Base-by-base conservation (phyloP, 495 filamentous ascomycete species). In the Talaromyces proteolyticus region DNA sequence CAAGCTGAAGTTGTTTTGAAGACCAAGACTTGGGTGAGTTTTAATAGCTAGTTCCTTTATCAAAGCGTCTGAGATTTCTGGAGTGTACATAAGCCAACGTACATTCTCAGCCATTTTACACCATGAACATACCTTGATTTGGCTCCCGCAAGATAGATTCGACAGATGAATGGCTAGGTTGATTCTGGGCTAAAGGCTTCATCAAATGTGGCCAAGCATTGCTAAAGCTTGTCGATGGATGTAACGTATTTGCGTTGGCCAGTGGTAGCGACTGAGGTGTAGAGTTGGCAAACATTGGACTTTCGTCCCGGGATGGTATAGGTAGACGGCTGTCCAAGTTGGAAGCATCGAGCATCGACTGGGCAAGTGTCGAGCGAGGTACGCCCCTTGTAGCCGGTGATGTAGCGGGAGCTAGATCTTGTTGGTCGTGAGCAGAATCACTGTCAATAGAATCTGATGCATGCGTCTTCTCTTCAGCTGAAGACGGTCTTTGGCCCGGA, bases 11-110 rank as follows among this genome's bases (percentile, higher is more conserved):
- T 58, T 68, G 4, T 66, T 64, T 21, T 75, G 68, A 14, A 81
- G 60, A 19, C 74, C 78, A 23, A 89, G 68, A 1, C 72, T 73
- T 3, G 82, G 79, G 62, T 88, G 85, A 3, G 85, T 83, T 34
- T 68, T 62, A n/a, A 95, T 62, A 20, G 77, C 70, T 37, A 91
- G 62, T 44, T 79, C 86, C 22, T 75, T 74, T 48, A 91, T 79
- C 37, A 91, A 68, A 14, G 87, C 81, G 57, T 85, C 78, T 26
- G 58, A 59, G 43, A 63, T 60, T 52, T 67, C 73, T 79, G 45
- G 11, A 4, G 44, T n/a, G n/a, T n/a, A n/a, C n/a, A n/a, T n/a
- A n/a, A n/a, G n/a, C n/a, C n/a, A n/a, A n/a, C n/a, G n/a, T n/a
- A n/a, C n/a, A n/a, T n/a, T n/a, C n/a, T n/a, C n/a, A n/a, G n/a